phyloP scores from a whole-genome alignment of 1,284 basidiomycete species.

The Leccinum pachyderme region DNA sequence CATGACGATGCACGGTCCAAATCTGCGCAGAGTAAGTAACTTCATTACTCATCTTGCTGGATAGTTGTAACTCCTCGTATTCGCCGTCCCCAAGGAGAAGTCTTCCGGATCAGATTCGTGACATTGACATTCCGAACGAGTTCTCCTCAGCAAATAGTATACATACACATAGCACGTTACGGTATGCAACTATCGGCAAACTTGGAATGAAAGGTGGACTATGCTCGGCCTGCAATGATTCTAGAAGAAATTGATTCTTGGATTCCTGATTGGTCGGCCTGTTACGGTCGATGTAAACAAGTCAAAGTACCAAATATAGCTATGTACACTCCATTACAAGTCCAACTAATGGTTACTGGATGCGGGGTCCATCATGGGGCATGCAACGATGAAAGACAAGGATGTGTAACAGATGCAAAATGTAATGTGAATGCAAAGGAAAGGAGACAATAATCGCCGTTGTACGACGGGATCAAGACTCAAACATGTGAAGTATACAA shows the following conservation, averaged over 20 bases:
- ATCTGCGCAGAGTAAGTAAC: not conserved
- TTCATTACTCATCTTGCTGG: not conserved
- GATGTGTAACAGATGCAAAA: constrained; percentile 13
- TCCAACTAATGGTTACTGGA: not conserved
- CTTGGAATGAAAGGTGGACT: not conserved
- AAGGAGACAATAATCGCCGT: not conserved
- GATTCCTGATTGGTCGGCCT: too few species aligned
- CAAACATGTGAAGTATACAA: not conserved
- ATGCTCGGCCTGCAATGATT: not conserved
- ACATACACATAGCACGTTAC: not conserved
- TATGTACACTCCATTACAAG: not conserved
- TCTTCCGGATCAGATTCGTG: not conserved
- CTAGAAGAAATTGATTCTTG: not conserved
- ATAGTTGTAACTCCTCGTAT: not conserved
- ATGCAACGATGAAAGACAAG: not conserved
- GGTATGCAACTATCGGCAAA: not conserved
- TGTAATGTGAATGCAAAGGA: constrained; percentile 4
- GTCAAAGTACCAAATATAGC: too few species aligned
- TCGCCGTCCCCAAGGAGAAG: not conserved
- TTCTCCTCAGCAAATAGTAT: not conserved
- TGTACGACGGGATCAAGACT: not conserved
- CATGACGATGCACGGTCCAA: not conserved
- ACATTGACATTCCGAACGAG: not conserved
- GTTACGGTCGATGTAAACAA: too few species aligned
- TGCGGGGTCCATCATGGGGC: constrained; percentile 1